Evolutionary conservation across 306 rosid genomes (phyloP).

Genomic region (Prunus mira): DNA sequence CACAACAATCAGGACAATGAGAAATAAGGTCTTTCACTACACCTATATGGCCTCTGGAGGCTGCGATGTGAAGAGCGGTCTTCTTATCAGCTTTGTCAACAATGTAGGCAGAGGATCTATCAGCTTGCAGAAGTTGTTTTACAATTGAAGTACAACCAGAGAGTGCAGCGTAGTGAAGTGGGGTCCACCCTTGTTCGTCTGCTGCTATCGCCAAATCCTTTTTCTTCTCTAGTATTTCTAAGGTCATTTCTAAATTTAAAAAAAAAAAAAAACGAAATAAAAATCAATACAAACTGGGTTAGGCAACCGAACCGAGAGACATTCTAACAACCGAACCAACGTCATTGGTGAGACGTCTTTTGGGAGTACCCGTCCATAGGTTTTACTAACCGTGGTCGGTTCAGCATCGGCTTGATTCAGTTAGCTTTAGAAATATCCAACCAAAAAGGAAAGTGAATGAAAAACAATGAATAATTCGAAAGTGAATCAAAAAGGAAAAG

Average conservation of each 20-base stretch:
- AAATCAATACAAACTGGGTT: too few relatives aligned
- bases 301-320: too few relatives aligned
- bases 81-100: neutral
- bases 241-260: neutral
- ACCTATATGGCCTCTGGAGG: neutral
- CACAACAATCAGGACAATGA: neutral
- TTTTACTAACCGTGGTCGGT: too few relatives aligned
- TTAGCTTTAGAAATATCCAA: too few relatives aligned
- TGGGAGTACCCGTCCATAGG: too few relatives aligned
- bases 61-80: constrained; percentile 14
- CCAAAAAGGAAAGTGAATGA: too few relatives aligned
- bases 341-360: too few relatives aligned
- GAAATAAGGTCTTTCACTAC: neutral
- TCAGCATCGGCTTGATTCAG: too few relatives aligned
- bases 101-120: neutral
- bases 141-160: rapidly evolving
- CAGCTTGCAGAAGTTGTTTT: neutral
- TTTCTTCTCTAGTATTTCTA: neutral
- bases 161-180: constrained; percentile 13
- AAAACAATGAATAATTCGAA: neutral
- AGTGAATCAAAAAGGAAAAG: neutral
- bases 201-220: neutral
- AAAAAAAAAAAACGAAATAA: neutral
- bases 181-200: neutral
- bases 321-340: too few relatives aligned